Conservation (phyloP, 805 yeast genomes). For the Kodamaea sagamina region DNA sequence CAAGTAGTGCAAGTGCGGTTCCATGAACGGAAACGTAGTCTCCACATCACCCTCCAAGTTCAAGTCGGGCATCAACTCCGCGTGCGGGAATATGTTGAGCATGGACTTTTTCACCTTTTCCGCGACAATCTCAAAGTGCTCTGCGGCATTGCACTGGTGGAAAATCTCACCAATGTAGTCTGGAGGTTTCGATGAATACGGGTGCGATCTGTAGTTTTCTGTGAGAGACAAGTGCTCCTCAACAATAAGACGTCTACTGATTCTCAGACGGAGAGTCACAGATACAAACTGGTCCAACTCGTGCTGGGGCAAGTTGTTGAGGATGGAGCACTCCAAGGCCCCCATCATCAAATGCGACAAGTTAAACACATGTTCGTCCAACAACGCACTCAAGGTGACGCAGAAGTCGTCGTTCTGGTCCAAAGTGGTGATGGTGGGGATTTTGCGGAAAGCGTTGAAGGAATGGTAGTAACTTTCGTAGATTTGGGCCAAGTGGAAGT, state of each 20-base stretch:
- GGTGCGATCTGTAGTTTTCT: conserved; percentile 54
- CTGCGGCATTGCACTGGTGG: conserved; percentile 71
- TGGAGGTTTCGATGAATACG: conserved; percentile 50
- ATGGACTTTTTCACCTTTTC: conserved; percentile 53
- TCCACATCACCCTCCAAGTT: conserved; percentile 72
- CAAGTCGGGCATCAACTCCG: conserved; percentile 66
- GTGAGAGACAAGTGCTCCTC: conserved; percentile 89
- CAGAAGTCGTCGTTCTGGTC: conserved; percentile 79
- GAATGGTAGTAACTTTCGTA: conserved; percentile 88
- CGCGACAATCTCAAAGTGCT: conserved; percentile 60
- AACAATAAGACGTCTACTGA: conserved; percentile 84
- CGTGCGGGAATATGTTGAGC: conserved; percentile 52
- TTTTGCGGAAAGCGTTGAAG: conserved; percentile 79
- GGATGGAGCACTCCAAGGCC: conserved; percentile 73
- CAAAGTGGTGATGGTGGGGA: conserved; percentile 64
- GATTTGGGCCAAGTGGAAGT: conserved; percentile 81
- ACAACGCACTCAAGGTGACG: conserved; percentile 56
- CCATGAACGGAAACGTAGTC: conserved; percentile 76
- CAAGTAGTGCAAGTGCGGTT: conserved; percentile 81
- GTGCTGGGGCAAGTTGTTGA: conserved; percentile 56
- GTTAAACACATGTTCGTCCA: conserved; percentile 79
- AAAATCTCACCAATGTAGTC: conserved; percentile 77
- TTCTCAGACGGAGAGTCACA: conserved; percentile 77
- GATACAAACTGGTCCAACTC: conserved; percentile 75
- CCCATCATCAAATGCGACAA: conserved; percentile 93